These are phyloP conservation scores for Dryadomyces sulphureus DNA, from an alignment of 2,329 filamentous ascomycete genomes.

Conservation along the genomic window DNA sequence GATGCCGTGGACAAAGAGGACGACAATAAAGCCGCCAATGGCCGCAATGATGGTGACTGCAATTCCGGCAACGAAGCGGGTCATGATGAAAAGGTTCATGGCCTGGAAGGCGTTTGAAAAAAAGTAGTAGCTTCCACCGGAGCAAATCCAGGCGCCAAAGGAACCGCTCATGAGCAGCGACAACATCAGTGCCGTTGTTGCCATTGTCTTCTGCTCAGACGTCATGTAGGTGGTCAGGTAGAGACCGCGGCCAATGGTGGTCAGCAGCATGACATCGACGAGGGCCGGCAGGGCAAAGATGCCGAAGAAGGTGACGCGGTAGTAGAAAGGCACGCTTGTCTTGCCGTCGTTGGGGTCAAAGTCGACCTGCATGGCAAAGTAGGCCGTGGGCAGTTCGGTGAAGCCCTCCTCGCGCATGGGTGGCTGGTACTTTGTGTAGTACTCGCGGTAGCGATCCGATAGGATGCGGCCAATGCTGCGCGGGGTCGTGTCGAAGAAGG, in stretches of 20 bases:
- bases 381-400: constrained; percentile 32
- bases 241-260: constrained; percentile 35
- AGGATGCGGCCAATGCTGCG: constrained; percentile 22
- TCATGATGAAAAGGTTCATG: constrained; percentile 13
- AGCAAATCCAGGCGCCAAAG: constrained; percentile 41
- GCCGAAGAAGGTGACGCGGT: constrained; percentile 34
- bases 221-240: constrained; percentile 37
- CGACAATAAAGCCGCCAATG: constrained; percentile 26
- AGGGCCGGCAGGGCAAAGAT: constrained; percentile 42
- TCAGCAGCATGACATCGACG: constrained; percentile 38
- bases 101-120: constrained; percentile 13
- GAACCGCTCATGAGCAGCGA: constrained; percentile 37
- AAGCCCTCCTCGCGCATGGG: constrained; percentile 22
- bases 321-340: constrained; percentile 27
- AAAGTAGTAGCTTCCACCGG: constrained; percentile 40
- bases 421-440: constrained; percentile 10
- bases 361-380: constrained; percentile 36
- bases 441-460: constrained; percentile 11
- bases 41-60: constrained; percentile 10
- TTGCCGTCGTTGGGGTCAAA: constrained; percentile 30
- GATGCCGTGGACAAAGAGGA: constrained; percentile 24
- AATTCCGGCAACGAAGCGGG: constrained; percentile 25
- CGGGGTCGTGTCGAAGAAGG: constrained; percentile 36
- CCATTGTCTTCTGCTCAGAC: constrained; percentile 27
- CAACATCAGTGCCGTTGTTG: constrained; percentile 36